Evolutionary conservation across 345 rosid genomes (phyloP).

Genomic region (Eucalyptus curtisii): DNA sequence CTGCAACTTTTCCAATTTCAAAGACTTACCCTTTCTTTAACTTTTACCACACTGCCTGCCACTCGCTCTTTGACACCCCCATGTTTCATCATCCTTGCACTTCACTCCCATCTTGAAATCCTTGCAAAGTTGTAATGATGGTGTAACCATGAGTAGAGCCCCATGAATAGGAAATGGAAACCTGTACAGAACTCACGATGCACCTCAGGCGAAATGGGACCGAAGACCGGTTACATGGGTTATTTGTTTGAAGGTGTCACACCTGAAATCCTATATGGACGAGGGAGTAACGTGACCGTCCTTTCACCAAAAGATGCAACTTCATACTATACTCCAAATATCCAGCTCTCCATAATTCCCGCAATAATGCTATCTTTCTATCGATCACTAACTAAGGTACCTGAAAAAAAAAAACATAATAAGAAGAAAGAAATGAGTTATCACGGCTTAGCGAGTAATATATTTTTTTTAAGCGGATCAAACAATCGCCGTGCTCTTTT

Average conservation of each 20-base stretch:
- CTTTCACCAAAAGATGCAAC: too few relatives aligned
- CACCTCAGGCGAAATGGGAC: not conserved
- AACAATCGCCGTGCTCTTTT: too few relatives aligned
- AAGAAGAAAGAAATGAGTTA: too few relatives aligned
- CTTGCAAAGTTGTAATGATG: not conserved
- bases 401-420: too few relatives aligned
- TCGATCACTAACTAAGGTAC: too few relatives aligned
- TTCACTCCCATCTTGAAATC: not conserved
- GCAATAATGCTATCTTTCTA: too few relatives aligned
- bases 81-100: conserved; percentile 15
- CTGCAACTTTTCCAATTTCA: not conserved
- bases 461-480: too few relatives aligned
- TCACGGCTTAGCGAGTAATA: accelerated
- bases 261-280: too few relatives aligned
- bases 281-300: accelerated
- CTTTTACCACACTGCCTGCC: conserved; percentile 20
- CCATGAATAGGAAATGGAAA: not conserved
- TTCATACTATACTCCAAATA: too few relatives aligned
- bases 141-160: not conserved
- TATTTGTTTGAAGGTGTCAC: not conserved
- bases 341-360: too few relatives aligned
- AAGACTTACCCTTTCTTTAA: not conserved
- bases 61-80: conserved; percentile 8
- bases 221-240: not conserved
- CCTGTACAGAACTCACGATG: not conserved